Conservation (phyloP, 805 yeast genomes). For the Metschnikowia drakensbergensis region DNA sequence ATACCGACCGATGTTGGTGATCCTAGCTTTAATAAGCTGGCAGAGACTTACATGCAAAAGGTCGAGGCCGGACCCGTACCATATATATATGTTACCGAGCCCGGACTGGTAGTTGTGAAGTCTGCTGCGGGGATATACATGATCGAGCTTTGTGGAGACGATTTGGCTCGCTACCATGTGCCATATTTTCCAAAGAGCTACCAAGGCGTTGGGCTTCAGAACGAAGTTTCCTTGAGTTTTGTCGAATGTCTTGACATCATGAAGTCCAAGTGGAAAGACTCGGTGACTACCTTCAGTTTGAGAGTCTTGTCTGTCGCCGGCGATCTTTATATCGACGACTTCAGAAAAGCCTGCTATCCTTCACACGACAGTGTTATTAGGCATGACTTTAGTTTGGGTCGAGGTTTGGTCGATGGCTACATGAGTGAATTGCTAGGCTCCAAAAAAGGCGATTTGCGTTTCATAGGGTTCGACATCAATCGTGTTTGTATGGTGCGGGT, state of each 20-base stretch:
- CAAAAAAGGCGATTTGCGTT: conserved; percentile 17
- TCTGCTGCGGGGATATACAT: conserved; percentile 69
- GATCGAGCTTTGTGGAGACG: conserved; percentile 62
- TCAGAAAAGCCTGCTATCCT: conserved; percentile 27
- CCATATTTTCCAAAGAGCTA: conserved; percentile 56
- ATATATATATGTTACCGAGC: conserved; percentile 20
- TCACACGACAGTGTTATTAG: conserved; percentile 20
- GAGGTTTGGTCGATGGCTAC: conserved; percentile 36
- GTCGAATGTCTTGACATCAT: conserved; percentile 32
- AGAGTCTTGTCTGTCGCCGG: conserved; percentile 60
- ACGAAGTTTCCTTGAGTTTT: conserved; percentile 46
- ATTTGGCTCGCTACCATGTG: conserved; percentile 52
- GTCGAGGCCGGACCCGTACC: conserved; percentile 20
- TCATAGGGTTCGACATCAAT: conserved; percentile 29
- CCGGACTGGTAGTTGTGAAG: conserved; percentile 33
- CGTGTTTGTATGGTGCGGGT: conserved; percentile 54
- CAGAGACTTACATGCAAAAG: conserved; percentile 27
- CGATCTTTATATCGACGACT: conserved; percentile 53
- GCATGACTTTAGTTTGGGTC: conserved; percentile 41
- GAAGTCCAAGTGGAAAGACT: conserved; percentile 24
- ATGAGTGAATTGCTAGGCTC: conserved; percentile 37
- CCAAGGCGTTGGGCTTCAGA: conserved; percentile 61
- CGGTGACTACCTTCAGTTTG: conserved; percentile 40
- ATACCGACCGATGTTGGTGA: conserved; percentile 61
- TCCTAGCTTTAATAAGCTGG: conserved; percentile 30